Base-by-base conservation (phyloP, 2,329 filamentous ascomycete genomes). In the Cordyceps militaris region DNA sequence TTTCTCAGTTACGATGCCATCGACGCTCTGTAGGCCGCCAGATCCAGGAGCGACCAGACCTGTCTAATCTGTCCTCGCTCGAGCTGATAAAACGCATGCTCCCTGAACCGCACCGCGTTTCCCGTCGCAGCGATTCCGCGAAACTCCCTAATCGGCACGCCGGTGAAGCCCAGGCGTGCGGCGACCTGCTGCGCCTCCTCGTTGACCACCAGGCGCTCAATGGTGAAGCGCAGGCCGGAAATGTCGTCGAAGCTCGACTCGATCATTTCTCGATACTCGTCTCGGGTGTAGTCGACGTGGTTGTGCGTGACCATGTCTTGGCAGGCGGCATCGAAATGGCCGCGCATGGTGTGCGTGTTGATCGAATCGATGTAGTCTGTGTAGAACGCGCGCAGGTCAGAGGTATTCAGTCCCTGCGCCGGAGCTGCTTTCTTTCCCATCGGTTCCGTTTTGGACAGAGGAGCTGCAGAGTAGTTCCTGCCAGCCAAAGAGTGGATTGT, bases 21-120 rank as follows among this genome's bases (percentile, higher is more conserved):
- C 6, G 44, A 56, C 14, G 34, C 23, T 26, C 63, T 59, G 48
- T 67, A 70, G 13, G 63, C 62, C 8, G 61, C 61, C 43, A 67
- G 52, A 55, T 71, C 70, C 48, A 71, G 63, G n/a, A 71, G 57
- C 40, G 70, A 69, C 65, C 70, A 70, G 4, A 73, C 67, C 26
- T 63, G 61, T 11, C 61, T 60, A 21, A 74, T 71, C 63, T 62
- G 71, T 5, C 70, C 70, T 1, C 58, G 63, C 14, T 66, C 60
- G 36, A 73, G 66, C 52, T 63, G 63, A 54, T 73, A 74, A 19
- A 70, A 69, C 28, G 67, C 71, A 49, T 70, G 66, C 62, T 74
- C 71, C 28, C 59, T 55, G 52, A 73, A 70, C 10, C 42, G 52
- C 7, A 72, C 68, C 4, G 48, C 19, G 11, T 63, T 64, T 10